These are phyloP conservation scores for Venturia oleaginea DNA, from an alignment of 2,329 filamentous ascomycete genomes.

Conservation along the genomic window DNA sequence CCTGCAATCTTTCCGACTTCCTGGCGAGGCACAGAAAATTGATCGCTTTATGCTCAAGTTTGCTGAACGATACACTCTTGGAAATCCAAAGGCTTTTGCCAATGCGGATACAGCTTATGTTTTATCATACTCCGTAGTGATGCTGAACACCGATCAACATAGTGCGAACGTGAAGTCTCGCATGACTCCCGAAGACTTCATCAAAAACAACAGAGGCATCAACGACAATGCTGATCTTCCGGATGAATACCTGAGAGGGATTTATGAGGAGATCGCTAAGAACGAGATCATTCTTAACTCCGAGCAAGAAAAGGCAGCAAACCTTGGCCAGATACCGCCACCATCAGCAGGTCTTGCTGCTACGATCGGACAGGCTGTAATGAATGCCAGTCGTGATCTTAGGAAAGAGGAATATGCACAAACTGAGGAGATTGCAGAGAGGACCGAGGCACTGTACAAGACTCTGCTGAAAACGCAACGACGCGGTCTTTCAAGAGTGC, in stretches of 20 bases:
- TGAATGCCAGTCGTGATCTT: slow-evolving; percentile 82
- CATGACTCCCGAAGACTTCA: slow-evolving; percentile 96
- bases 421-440: slow-evolving; percentile 84
- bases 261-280: slow-evolving; percentile 82
- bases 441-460: slow-evolving; percentile 81
- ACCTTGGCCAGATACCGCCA: slow-evolving; percentile 51
- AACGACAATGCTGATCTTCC: slow-evolving; percentile 93
- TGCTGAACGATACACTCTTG: slow-evolving; percentile 86
- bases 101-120: slow-evolving; percentile 98
- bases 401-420: slow-evolving; percentile 90
- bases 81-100: slow-evolving; percentile 94
- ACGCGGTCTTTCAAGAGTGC: slow-evolving; percentile 62
- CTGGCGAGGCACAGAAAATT: slow-evolving; percentile 96
- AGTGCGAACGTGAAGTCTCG: slow-evolving; percentile 74
- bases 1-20: slow-evolving; percentile 86
- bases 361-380: slow-evolving; percentile 78
- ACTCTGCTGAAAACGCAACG: slow-evolving; percentile 84
- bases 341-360: slow-evolving; percentile 62
- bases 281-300: slow-evolving; percentile 95
- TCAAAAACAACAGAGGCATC: slow-evolving; percentile 97
- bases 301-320: slow-evolving; percentile 81
- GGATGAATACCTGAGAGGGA: slow-evolving; percentile 78
- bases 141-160: slow-evolving; percentile 94
- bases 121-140: slow-evolving; percentile 88
- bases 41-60: slow-evolving; percentile 99